These are phyloP conservation scores for Murraya koenigii DNA, from an alignment of 345 rosid species.

Conservation along the genomic window DNA sequence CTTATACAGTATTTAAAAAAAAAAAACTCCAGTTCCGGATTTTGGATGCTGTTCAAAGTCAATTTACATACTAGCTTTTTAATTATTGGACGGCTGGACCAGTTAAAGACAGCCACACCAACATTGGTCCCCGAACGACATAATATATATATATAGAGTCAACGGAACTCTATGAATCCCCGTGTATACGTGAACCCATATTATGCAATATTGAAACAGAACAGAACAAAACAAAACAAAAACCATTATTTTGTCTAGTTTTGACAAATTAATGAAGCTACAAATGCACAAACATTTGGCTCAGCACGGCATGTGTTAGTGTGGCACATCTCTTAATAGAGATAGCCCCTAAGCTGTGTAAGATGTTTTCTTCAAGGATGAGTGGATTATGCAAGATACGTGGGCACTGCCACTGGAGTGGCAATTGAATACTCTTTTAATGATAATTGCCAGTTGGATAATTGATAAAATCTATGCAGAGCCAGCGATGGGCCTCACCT, in stretches of 20 bases:
- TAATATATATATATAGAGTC: no score
- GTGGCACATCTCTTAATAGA: neutral
- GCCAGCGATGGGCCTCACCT: neutral
- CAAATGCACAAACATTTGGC: neutral
- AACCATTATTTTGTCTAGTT: no score
- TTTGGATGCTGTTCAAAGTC: neutral
- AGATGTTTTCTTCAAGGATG: neutral
- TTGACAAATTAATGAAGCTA: neutral
- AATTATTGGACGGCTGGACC: neutral
- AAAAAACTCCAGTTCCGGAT: neutral
- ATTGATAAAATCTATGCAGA: neutral
- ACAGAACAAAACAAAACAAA: neutral
- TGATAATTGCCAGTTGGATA: neutral
- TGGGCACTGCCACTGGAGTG: neutral
- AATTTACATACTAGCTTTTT: no score
- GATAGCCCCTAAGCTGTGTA: no score
- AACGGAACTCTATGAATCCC: no score
- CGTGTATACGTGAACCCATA: no score
- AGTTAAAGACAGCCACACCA: neutral
- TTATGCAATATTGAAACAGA: no score
- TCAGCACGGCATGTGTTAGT: neutral
- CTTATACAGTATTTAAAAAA: no score
- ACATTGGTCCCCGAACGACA: neutral
- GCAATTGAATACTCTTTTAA: neutral
- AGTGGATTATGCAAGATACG: neutral